Percentiles rank a stretch among this genome's conserved stretches.
Conservation (phyloP, 2,329 filamentous ascomycete genomes). For the Trichoderma asperellum region DNA sequence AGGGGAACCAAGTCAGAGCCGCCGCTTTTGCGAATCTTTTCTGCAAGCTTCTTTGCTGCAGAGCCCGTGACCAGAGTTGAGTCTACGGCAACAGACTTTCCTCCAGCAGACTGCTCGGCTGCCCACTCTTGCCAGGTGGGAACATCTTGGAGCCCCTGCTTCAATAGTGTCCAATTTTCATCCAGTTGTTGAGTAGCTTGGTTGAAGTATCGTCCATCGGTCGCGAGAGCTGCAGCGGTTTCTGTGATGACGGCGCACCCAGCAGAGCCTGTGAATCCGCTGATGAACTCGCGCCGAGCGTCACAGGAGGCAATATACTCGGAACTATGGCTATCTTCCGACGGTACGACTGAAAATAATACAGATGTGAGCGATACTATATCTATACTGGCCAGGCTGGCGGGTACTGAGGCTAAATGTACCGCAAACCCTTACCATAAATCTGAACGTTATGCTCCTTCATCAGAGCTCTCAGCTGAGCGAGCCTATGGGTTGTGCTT, state of each 20-base stretch:
- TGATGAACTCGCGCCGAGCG: constrained; percentile 86
- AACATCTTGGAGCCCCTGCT: constrained; percentile 90
- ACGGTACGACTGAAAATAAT: constrained; percentile 74
- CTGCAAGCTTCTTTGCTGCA: constrained; percentile 69
- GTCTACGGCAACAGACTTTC: constrained; percentile 89
- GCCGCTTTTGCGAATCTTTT: constrained; percentile 85
- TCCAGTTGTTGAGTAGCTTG: constrained; percentile 92
- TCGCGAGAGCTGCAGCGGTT: constrained; percentile 86
- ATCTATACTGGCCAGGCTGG: background rate
- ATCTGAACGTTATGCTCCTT: constrained; percentile 83
- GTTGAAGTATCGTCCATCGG: constrained; percentile 97
- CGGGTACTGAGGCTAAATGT: background rate
- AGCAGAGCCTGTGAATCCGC: constrained; percentile 91
- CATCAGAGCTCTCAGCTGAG: constrained; percentile 83
- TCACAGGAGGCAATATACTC: constrained; percentile 99
- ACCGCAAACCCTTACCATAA: constrained; percentile 69
- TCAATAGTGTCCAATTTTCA: constrained; percentile 86
- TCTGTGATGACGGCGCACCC: constrained; percentile 88
- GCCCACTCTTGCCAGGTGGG: constrained; percentile 98
- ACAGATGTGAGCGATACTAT: constrained; percentile 29
- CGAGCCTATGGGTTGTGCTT: constrained; percentile 76
- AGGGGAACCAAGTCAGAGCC: constrained; percentile 77
- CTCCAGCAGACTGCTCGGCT: constrained; percentile 80
- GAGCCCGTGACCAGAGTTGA: constrained; percentile 78
- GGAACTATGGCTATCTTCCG: constrained; percentile 95